Conservation (phyloP, 2,329 filamentous ascomycete species). For the Waltergamsia citrina region DNA sequence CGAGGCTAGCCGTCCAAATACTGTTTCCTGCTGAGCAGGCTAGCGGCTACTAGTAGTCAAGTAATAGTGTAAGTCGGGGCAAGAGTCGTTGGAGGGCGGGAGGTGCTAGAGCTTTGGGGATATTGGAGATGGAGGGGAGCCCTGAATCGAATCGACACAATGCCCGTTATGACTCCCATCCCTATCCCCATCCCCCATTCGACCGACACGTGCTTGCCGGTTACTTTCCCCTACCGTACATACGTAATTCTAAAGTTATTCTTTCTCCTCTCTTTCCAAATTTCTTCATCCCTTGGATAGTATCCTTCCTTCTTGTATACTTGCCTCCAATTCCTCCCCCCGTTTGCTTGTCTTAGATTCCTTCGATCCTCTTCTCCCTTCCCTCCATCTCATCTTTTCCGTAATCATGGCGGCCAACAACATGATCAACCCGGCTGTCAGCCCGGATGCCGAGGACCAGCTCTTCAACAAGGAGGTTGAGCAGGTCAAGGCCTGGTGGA, state of each 20-base stretch:
- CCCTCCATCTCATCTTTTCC: neutral
- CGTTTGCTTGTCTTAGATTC: neutral
- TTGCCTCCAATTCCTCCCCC: neutral
- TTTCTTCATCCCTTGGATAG: neutral
- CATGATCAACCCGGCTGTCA: conserved; percentile 49
- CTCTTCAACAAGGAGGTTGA: conserved; percentile 75
- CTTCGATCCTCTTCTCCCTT: neutral
- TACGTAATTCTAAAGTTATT: conserved; percentile 5
- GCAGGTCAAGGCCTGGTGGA: conserved; percentile 91
- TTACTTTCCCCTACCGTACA: neutral
- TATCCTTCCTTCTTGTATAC: neutral
- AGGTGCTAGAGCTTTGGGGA: too few species aligned
- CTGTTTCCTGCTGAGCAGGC: too few species aligned
- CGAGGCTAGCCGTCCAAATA: too few species aligned
- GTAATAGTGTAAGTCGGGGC: too few species aligned
- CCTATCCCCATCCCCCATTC: conserved; percentile 4
- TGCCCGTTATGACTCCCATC: too few species aligned
- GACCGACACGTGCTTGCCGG: conserved; percentile 8
- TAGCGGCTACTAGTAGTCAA: too few species aligned
- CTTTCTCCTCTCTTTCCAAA: neutral
- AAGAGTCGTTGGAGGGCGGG: too few species aligned
- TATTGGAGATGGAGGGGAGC: too few species aligned
- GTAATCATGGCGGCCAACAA: conserved; percentile 49
- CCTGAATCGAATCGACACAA: too few species aligned
- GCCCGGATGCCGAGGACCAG: conserved; percentile 50